Base-by-base conservation (phyloP, 202 grass and related monocot species). In the Thinopyrum obtusiflorum region DNA sequence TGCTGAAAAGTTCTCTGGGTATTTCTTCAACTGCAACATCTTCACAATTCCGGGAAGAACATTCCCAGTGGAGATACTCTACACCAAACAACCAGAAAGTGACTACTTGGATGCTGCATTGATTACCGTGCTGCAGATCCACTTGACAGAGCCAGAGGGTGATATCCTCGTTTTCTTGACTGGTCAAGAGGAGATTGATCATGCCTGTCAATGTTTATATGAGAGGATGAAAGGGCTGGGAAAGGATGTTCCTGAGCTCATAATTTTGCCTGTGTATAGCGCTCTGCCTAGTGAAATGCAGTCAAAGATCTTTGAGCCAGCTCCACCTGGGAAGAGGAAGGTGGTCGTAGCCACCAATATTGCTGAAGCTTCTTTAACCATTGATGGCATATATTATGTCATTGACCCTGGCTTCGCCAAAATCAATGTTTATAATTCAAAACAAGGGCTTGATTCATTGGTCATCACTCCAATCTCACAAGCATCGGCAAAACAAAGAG, bases 271-370 rank as follows among this genome's bases (percentile, higher is more conserved):
- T 62, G 95, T 98, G 18, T 98, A 98, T 70, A 98, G 93, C 86
- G 93, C 95, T 21, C 92, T 98, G 78, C 95, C 95, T 47, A 98
- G 95, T 93, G 95, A 95, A 75, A 98, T 98, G 95, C 95, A 98
- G 70, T 94, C 95, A 18, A 93, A 92, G 79, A 98, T 98, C 49
- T 98, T 98, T 86, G 95, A 98, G 11, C 95, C 95, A 64, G 89
- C 95, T 77, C 95, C 95, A 65, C 95, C 82, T 78, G 95, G 93
- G 31, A 98, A 98, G 86, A 93, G 95, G 88, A 98, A 98, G 83
- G 95, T 98, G 13, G 95, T 98, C 13, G 95, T 95, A 42, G 95
- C 95, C 31, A 98, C 93, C 44, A 94, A 95, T 88, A 98, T 98
- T 80, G 95, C 95, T 68, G 95, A 98, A 84, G 95, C 95, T 80